Evolutionary conservation across 306 rosid species (phyloP).

Genomic region (Prunus davidiana): DNA sequence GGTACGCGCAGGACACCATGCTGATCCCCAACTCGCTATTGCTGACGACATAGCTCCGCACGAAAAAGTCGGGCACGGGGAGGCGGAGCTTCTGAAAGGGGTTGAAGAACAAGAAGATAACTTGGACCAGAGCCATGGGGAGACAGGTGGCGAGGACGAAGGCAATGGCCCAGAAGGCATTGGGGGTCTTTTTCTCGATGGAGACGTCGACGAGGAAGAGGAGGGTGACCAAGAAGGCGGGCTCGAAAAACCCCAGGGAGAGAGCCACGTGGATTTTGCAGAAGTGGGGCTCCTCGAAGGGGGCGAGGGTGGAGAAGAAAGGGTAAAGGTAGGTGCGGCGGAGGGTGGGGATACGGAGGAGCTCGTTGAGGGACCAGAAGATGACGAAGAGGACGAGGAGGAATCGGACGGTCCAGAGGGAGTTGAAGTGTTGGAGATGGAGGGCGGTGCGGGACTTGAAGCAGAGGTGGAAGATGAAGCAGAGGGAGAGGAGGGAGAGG

Average conservation of each 20-base stretch:
- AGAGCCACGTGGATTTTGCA: conserved; percentile 52
- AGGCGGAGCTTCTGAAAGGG: conserved; percentile 22
- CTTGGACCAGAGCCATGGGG: conserved; percentile 36
- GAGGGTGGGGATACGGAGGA: conserved; percentile 48
- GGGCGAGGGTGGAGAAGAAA: neutral
- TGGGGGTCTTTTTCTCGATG: conserved; percentile 30
- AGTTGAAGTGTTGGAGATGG: conserved; percentile 62
- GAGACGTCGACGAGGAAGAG: conserved; percentile 71
- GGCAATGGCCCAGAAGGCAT: conserved; percentile 30
- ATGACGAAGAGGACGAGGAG: conserved; percentile 56
- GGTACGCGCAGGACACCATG: conserved; percentile 50
- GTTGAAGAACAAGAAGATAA: conserved; percentile 22
- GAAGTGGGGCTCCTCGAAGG: conserved; percentile 29
- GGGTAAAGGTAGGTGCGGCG: conserved; percentile 32
- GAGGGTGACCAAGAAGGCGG: conserved; percentile 64
- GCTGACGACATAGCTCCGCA: conserved; percentile 9
- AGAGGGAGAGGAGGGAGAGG: conserved; percentile 56
- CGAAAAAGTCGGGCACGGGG: conserved; percentile 37
- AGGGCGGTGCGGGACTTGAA: conserved; percentile 56
- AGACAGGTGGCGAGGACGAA: conserved; percentile 37
- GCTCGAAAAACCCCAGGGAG: conserved; percentile 66
- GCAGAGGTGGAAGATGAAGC: conserved; percentile 69
- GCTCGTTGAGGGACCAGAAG: conserved; percentile 64
- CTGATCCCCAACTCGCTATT: neutral
- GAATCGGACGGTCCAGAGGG: conserved; percentile 78